A percentile compares a stretch with the other conserved stretches of the same genome.
phyloP scores from a whole-genome alignment of 1,139 yeast genomes.

The Meyerozyma athensensis region DNA sequence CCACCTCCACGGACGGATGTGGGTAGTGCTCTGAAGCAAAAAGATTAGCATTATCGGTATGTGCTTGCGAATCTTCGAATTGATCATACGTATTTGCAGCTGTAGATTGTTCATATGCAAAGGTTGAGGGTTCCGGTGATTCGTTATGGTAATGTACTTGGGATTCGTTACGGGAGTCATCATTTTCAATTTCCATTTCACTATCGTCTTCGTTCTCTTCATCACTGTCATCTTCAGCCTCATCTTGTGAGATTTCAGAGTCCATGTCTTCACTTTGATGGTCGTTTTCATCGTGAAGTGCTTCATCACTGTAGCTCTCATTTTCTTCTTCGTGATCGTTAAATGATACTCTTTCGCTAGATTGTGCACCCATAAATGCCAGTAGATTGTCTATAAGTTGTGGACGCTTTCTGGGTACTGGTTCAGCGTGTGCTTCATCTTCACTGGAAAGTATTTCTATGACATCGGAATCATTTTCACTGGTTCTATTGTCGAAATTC shows the following conservation, averaged over 20 bases:
- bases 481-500: conserved; percentile 4
- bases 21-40: no score
- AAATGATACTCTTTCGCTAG: no score
- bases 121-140: conserved; percentile 5
- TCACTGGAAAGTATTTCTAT: conserved; percentile 5
- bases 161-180: not conserved
- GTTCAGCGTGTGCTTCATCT: conserved; percentile 1
- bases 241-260: no score
- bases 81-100: no score
- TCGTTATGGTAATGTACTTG: conserved; percentile 3
- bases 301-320: conserved; percentile 7
- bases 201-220: conserved; percentile 4
- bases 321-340: no score
- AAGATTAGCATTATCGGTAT: no score
- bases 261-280: no score
- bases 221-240: conserved; percentile 5
- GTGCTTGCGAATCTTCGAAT: no score
- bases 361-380: no score
- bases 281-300: conserved; percentile 5
- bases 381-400: not conserved
- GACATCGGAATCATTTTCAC: conserved; percentile 2
- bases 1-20: no score
- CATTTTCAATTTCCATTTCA: not conserved
- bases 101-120: no score
- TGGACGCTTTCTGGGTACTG: conserved; percentile 1